phyloP scores from a whole-genome alignment of 2,329 filamentous ascomycete species.

The Onygenales sp. region DNA sequence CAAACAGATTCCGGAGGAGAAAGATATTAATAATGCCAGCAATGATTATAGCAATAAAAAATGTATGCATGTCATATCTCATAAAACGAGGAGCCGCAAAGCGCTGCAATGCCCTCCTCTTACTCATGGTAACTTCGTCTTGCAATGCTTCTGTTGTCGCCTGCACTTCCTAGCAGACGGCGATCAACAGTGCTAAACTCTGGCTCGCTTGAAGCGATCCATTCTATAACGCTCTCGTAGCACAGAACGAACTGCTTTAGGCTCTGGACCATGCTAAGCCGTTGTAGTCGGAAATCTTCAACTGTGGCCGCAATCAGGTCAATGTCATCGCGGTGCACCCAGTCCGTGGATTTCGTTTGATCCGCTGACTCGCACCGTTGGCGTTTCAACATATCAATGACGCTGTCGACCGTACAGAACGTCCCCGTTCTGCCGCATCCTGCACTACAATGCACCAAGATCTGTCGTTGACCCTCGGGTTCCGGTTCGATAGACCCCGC shows the following conservation, averaged over 20 bases:
- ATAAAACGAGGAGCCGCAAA: background rate
- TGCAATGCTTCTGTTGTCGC: too few relatives aligned
- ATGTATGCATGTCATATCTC: background rate
- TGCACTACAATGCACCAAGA: conserved; percentile 90
- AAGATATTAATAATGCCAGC: too few relatives aligned
- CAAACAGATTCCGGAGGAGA: too few relatives aligned
- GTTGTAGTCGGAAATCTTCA: conserved; percentile 78
- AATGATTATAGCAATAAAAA: too few relatives aligned
- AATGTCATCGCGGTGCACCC: conserved; percentile 59
- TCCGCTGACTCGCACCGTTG: conserved; percentile 36
- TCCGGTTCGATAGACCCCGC: conserved; percentile 54
- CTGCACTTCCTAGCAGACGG: background rate
- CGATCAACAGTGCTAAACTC: background rate
- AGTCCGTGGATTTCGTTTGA: conserved; percentile 30
- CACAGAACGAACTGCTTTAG: conserved; percentile 89
- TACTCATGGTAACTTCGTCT: background rate
- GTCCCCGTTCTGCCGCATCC: conserved; percentile 93
- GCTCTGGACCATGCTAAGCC: conserved; percentile 94
- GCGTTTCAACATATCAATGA: conserved; percentile 93
- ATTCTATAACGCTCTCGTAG: conserved; percentile 90
- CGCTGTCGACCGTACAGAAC: conserved; percentile 92
- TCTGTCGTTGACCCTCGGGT: conserved; percentile 48
- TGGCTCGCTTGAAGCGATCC: conserved; percentile 43
- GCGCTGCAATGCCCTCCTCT: background rate
- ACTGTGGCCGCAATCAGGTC: conserved; percentile 83